Conservation (phyloP, 805 yeast genomes). For the Wickerhamomyces sydowiorum region DNA sequence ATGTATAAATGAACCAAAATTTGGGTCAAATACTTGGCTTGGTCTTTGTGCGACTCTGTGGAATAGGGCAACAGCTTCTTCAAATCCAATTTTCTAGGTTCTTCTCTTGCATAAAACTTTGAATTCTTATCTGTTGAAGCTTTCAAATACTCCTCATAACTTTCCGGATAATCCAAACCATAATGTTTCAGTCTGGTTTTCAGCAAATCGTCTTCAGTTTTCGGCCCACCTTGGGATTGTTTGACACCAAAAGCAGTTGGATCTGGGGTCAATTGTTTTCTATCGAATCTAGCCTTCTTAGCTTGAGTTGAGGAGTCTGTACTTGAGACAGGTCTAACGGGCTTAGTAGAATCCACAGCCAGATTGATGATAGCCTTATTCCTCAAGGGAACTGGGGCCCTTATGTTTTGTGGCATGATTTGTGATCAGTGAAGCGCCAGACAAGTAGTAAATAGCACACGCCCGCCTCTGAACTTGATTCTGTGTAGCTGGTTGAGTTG, state of each 20-base stretch:
- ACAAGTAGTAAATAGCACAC: too few species aligned
- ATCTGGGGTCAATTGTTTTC: slow-evolving; percentile 16
- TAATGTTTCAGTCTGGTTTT: slow-evolving; percentile 33
- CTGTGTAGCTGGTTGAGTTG: too few species aligned
- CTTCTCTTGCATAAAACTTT: slow-evolving; percentile 32
- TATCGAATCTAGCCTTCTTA: not conserved
- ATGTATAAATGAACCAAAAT: slow-evolving; percentile 76
- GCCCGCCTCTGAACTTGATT: too few species aligned
- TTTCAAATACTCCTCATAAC: slow-evolving; percentile 26
- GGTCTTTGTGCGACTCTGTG: slow-evolving; percentile 62
- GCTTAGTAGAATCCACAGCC: not conserved
- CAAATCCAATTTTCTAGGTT: slow-evolving; percentile 26
- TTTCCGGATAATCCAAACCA: slow-evolving; percentile 47
- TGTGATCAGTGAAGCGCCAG: not conserved
- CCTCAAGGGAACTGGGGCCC: slow-evolving; percentile 20
- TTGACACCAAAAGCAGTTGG: slow-evolving; percentile 5
- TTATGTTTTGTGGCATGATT: slow-evolving; percentile 9
- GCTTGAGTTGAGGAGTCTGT: not conserved
- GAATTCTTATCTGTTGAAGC: slow-evolving; percentile 28
- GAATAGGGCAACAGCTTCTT: slow-evolving; percentile 60
- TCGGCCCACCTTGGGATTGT: not conserved
- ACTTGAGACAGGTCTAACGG: not conserved
- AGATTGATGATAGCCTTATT: slow-evolving; percentile 6
- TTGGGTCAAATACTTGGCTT: slow-evolving; percentile 68
- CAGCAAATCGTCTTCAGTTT: slow-evolving; percentile 15